Base-by-base conservation (phyloP, 257 asterid genomes). In the Leptodermis oblonga region DNA sequence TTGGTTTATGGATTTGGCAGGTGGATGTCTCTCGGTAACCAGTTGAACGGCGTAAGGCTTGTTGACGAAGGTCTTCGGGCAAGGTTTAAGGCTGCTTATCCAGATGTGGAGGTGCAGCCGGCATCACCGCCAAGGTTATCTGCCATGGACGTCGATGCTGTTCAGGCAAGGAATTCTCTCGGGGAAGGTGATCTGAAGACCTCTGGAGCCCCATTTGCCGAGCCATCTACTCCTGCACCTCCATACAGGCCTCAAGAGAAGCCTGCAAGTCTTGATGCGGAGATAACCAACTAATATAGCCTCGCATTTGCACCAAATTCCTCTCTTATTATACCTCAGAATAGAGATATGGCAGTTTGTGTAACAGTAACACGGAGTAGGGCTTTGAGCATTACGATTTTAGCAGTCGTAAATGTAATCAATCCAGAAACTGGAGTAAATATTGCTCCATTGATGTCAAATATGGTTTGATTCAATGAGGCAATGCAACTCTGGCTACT, bases 11-110 rank as follows among this genome's bases (percentile, higher is more conserved):
- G 10, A 49, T 56, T 12, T 52, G 37, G 74, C 88, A 92, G 98
- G 85, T 93, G 99, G 99, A 73, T 93, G 80, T 82, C 99, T 22
- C 92, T 90, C 2, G 97, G 99, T 39, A 93, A 93, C 80, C 99
- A 93, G 76, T 73, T 93, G 83, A 96, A 74, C 76, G 97, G 99
- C 43, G 97, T 84, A 14, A 79, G 96, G 43, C 76, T 93, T 69
- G 96, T 93, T 8, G 96, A 93, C 59, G 99, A 90, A 51, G 99
- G 99, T 73, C 86, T 93, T 34, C 81, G 96, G 54, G 99, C 96
- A n/a, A 86, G 99, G 79, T 93, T 90, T 62, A 93, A 89, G 86
- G 99, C 99, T 9, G 96, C 95, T 20, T 93, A 90, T 73, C 91
- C 96, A 0, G 99, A 90, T 55, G 96, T 93, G 60, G 96, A 87